Evolutionary conservation across 1,139 yeast species (phyloP).

Genomic region (Chernovozyma sophiae-reginae): DNA sequence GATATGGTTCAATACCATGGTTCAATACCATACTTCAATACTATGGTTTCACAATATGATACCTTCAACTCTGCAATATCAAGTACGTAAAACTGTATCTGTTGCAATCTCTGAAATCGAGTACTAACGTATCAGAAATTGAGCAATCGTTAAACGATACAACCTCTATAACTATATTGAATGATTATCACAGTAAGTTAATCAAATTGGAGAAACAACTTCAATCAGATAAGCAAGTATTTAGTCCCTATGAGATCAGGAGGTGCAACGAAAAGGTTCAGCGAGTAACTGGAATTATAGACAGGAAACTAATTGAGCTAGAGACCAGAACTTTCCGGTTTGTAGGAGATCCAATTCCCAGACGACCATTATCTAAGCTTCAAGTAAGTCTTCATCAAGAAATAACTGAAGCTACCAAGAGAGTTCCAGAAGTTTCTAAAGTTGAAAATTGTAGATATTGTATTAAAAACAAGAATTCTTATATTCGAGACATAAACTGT

Average conservation of each 20-base stretch:
- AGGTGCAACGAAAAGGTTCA: constrained; percentile 3
- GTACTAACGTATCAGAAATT: no score
- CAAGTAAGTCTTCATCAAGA: background rate
- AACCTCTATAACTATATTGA: background rate
- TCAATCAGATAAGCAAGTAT: background rate
- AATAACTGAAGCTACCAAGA: background rate
- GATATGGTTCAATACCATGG: no score
- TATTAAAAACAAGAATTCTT: constrained; percentile 7
- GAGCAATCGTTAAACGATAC: no score
- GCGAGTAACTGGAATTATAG: constrained; percentile 1
- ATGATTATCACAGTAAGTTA: background rate
- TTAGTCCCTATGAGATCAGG: constrained; percentile 2
- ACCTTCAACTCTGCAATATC: background rate
- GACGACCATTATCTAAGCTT: background rate
- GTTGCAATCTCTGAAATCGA: no score
- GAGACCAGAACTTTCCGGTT: constrained; percentile 18
- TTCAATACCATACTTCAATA: no score
- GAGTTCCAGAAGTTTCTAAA: background rate
- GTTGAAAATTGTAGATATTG: constrained; percentile 8
- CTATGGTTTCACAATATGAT: background rate
- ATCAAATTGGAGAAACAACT: background rate
- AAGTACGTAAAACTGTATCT: background rate
- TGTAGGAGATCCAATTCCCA: constrained; percentile 23
- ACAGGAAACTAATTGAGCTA: constrained; percentile 1
- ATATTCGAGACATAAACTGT: constrained; percentile 6